Evolutionary conservation across 352 stramenopile genomes (phyloP), one percentile per base, ranked within the genome.

Genomic region (Globisporangium recalcitrans): DNA sequence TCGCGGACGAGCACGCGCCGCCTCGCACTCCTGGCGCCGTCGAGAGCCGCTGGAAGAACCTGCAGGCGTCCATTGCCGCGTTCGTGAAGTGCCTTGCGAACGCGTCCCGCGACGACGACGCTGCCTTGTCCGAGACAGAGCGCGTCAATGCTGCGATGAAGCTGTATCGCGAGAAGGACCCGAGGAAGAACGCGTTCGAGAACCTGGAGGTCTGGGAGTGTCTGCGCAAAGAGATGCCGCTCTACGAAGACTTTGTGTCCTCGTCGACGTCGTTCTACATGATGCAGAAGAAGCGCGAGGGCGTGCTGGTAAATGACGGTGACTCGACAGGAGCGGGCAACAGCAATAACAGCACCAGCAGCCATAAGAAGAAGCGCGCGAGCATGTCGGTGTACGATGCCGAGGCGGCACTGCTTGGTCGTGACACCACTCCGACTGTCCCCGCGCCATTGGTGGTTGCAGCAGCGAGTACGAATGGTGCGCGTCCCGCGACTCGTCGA

Each of bases 31-130:
- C 31, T 3, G 51, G 47, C 5, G 58, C 58, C 8, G 48, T 56
- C 19, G 58, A 64, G 58, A 56, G 32, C 21, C 58, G 48, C 58
- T 64, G 58, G 58, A 64, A 64, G 58, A 58, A 32, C 19, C 19
- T 64, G 47, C 58, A 56, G 34, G 32, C 34, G 16, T n/a, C 32
- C 16, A 42, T 64, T 3, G 58, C 48, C 22, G 3, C 16, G 31
- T 64, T 57, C 34, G 34, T 48, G 34, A 44, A 55, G 47, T 52
- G 21, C 48, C 53, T 51, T 14, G 9, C 51, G n/a, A 31, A 8
- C 16, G 26, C 24, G 8, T 22, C 54, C 8, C 34, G 47, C 4
- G 34, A 19, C 22, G 22, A n/a, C 1, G 22, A 31, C 4, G 5
- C 21, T n/a, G 47, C 27, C 32, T 11, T 40, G 22, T 10, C 40